Percentiles rank a stretch among this genome's conserved stretches.
phyloP scores from a whole-genome alignment of 2,329 filamentous ascomycete species.

The Westerdykella aurantiaca region DNA sequence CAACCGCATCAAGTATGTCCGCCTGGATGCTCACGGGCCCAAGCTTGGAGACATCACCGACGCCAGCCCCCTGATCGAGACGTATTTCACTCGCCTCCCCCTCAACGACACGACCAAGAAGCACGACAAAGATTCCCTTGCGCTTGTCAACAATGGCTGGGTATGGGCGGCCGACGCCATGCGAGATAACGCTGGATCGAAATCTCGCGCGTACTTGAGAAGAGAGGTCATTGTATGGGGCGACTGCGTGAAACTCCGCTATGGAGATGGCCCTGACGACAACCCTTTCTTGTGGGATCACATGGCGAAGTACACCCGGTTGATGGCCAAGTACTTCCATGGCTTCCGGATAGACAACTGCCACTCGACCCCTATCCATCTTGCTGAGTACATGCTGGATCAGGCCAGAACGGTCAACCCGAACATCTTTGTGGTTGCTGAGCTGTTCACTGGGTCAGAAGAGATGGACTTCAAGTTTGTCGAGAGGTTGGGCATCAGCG shows the following conservation, averaged over 20 bases:
- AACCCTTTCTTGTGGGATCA: slow-evolving; percentile 93
- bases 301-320: slow-evolving; percentile 86
- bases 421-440: slow-evolving; percentile 85
- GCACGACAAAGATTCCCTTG: slow-evolving; percentile 69
- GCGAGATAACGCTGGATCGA: slow-evolving; percentile 84
- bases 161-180: slow-evolving; percentile 96
- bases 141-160: slow-evolving; percentile 94
- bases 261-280: slow-evolving; percentile 72
- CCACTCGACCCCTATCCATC: slow-evolving; percentile 89
- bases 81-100: slow-evolving; percentile 89
- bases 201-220: slow-evolving; percentile 88
- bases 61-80: slow-evolving; percentile 77
- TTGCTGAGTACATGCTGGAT: slow-evolving; percentile 91
- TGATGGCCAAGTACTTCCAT: slow-evolving; percentile 90
- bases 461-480: slow-evolving; percentile 96
- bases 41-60: slow-evolving; percentile 73
- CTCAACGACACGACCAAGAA: slow-evolving; percentile 70
- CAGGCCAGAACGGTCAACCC: slow-evolving; percentile 84
- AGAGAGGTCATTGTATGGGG: slow-evolving; percentile 97
- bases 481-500: slow-evolving; percentile 83
- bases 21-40: slow-evolving; percentile 86
- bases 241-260: slow-evolving; percentile 94
- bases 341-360: slow-evolving; percentile 98
- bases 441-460: slow-evolving; percentile 92
- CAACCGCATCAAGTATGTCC: slow-evolving; percentile 91